phyloP scores from a whole-genome alignment of 805 yeast species.

The Ogataea ganodermae region DNA sequence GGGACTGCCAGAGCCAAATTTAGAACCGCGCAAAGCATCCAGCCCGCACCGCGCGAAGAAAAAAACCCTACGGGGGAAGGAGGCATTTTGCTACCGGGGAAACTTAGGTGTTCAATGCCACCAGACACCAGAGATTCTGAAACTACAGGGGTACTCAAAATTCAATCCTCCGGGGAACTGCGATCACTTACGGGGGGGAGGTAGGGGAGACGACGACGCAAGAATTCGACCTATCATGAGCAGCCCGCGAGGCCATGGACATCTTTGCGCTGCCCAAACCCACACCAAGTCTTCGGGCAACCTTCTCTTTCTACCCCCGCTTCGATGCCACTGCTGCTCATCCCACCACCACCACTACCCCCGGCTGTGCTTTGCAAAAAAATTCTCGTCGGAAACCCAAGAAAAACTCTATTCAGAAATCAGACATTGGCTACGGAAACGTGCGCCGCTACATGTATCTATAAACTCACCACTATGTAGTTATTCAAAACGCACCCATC shows the following conservation, averaged over 20 bases:
- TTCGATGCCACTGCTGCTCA: too few species aligned
- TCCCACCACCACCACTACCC: background rate
- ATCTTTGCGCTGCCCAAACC: too few species aligned
- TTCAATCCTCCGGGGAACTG: background rate
- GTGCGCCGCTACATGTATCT: background rate
- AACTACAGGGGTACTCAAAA: slow-evolving; percentile 5
- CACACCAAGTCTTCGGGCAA: too few species aligned
- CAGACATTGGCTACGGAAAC: background rate
- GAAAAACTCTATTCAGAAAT: background rate
- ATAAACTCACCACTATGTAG: too few species aligned
- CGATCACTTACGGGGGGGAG: too few species aligned
- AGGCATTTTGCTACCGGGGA: background rate
- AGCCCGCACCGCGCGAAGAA: background rate
- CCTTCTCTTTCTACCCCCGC: background rate
- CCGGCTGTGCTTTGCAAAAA: slow-evolving; percentile 6
- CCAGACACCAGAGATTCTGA: slow-evolving; percentile 10
- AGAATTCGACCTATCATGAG: too few species aligned
- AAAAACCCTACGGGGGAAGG: background rate
- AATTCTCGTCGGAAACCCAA: background rate
- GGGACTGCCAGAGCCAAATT: background rate
- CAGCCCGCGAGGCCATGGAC: too few species aligned
- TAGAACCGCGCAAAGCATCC: slow-evolving; percentile 1
- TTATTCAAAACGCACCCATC: too few species aligned
- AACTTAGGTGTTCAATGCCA: background rate
- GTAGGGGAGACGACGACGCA: too few species aligned